phyloP scores from a whole-genome alignment of 257 asterid genomes.

The Nicotiana obtusifolia region DNA sequence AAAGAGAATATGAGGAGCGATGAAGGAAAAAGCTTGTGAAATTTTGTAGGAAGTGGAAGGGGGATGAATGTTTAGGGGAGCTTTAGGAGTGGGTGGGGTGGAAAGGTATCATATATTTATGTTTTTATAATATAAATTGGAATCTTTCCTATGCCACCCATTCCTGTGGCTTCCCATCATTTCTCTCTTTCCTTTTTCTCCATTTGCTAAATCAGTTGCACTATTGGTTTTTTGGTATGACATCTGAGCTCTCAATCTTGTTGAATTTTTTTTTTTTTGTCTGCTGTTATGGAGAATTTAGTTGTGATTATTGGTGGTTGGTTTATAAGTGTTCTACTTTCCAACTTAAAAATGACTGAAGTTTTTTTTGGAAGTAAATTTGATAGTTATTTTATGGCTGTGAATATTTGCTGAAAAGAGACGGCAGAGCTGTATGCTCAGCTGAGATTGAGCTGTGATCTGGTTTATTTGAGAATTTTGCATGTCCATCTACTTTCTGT shows the following conservation, averaged over 20 bases:
- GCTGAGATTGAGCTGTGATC: too few relatives aligned
- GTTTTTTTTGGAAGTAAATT: background rate
- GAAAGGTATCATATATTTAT: background rate
- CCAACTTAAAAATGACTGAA: background rate
- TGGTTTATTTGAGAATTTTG: too few relatives aligned
- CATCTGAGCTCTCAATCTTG: background rate
- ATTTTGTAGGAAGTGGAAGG: background rate
- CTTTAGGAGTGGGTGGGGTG: background rate
- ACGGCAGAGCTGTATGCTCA: too few relatives aligned
- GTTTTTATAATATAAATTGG: background rate
- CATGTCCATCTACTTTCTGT: background rate
- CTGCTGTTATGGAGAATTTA: background rate
- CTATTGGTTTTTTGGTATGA: background rate
- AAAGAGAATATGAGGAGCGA: background rate
- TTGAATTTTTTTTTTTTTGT: background rate
- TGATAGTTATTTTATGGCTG: too few relatives aligned
- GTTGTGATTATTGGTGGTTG: background rate
- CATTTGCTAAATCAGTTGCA: background rate
- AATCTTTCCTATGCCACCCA: background rate
- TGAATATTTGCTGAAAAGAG: too few relatives aligned
- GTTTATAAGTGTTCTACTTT: background rate
- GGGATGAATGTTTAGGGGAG: background rate
- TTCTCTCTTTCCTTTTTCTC: constrained; percentile 1
- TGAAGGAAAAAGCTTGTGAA: background rate
- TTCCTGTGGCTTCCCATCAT: background rate